Evolutionary conservation across 2,329 filamentous ascomycete species (phyloP).

Genomic region (Coniosporium tulheliwenetii): DNA sequence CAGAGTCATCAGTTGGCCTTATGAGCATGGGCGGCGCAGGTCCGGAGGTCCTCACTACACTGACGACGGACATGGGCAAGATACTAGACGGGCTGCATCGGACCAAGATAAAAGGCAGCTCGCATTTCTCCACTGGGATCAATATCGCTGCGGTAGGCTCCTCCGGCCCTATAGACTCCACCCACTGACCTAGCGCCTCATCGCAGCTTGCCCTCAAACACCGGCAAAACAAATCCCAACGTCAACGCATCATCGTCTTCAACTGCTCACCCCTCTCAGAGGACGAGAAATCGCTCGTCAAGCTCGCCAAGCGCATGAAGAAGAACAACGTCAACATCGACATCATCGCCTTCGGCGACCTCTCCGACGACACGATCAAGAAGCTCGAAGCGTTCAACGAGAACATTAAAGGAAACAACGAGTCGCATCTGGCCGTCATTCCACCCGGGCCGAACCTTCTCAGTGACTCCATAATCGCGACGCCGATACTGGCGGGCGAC

Average conservation of each 20-base stretch:
- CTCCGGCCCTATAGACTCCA: neutral
- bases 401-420: conserved; percentile 78
- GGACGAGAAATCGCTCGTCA: conserved; percentile 73
- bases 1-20: conserved; percentile 89
- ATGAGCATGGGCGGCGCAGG: conserved; percentile 98
- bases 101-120: conserved; percentile 82
- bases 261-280: conserved; percentile 86
- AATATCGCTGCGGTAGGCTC: conserved; percentile 77
- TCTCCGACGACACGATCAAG: conserved; percentile 73
- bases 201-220: conserved; percentile 84
- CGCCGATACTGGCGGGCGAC: conserved; percentile 79
- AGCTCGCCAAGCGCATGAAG: conserved; percentile 96
- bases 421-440: conserved; percentile 80
- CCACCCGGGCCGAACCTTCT: conserved; percentile 83
- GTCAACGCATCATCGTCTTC: conserved; percentile 93
- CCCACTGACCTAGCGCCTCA: too few species aligned
- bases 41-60: conserved; percentile 91
- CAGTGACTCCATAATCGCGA: conserved; percentile 79
- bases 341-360: conserved; percentile 86
- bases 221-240: conserved; percentile 92
- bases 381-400: conserved; percentile 92
- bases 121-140: conserved; percentile 83
- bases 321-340: conserved; percentile 91
- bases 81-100: conserved; percentile 83
- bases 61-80: conserved; percentile 92